Percentiles rank a stretch among this genome's conserved stretches.
These are phyloP conservation scores for Pluteus cervinus DNA, from an alignment of 768 basidiomycete genomes.

Conservation along the genomic window DNA sequence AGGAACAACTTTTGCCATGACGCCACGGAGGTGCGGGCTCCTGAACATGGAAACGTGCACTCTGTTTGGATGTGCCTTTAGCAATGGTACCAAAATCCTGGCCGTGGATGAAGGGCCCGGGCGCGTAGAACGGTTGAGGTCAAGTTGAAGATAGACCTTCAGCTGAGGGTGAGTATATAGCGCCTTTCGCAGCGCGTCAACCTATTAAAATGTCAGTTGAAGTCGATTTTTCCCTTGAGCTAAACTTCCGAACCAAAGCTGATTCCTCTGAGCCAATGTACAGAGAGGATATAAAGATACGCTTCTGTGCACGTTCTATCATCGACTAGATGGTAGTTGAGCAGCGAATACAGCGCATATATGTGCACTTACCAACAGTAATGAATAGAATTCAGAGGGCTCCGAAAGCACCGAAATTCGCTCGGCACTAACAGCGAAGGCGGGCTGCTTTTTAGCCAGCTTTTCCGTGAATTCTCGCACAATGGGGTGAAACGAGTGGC, in stretches of 20 bases:
- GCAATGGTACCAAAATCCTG: conserved; percentile 63
- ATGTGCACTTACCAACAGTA: conserved; percentile 42
- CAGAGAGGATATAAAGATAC: conserved; percentile 86
- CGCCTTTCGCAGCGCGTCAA: conserved; percentile 43
- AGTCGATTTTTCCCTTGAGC: too few relatives aligned
- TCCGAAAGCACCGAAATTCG: conserved; percentile 42
- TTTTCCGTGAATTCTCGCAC: conserved; percentile 22
- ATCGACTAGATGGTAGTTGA: conserved; percentile 46
- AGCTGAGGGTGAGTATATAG: conserved; percentile 61
- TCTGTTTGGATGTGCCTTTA: conserved; percentile 64
- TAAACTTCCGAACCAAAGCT: conserved; percentile 78
- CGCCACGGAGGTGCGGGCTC: conserved; percentile 75
- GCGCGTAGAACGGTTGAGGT: conserved; percentile 75
- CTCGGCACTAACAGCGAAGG: conserved; percentile 30
- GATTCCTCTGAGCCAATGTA: conserved; percentile 81
- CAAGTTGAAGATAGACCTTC: conserved; percentile 67
- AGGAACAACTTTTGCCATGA: conserved; percentile 75
- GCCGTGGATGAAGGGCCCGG: conserved; percentile 66
- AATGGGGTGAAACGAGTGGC: conserved; percentile 23
- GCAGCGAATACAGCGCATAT: neutral
- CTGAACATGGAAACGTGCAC: conserved; percentile 80
- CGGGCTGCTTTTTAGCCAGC: conserved; percentile 31
- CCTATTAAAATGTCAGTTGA: too few relatives aligned
- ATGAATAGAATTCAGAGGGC: conserved; percentile 47
- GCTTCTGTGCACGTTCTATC: conserved; percentile 66